phyloP scores from a whole-genome alignment of 192 early-diverging fungal species.

The Pilaira anomala region DNA sequence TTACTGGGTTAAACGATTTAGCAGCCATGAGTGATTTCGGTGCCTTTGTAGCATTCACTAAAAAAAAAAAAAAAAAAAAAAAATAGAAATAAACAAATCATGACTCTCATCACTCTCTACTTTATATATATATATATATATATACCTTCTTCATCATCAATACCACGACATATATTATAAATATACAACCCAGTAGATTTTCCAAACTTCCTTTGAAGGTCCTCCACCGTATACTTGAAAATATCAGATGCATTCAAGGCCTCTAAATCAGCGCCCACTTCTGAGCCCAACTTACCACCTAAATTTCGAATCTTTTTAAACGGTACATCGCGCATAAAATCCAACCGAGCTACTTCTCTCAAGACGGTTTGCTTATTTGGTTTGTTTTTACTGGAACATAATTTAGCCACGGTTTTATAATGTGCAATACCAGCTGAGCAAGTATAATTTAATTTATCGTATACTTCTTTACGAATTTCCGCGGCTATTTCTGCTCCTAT shows the following conservation, averaged over 20 bases:
- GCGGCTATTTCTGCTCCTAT: conserved; percentile 68
- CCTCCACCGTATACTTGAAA: conserved; percentile 44
- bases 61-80: not conserved
- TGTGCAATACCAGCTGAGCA: conserved; percentile 83
- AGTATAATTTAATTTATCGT: conserved; percentile 69
- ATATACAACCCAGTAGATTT: conserved; percentile 52
- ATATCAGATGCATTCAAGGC: conserved; percentile 57
- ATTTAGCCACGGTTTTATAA: conserved; percentile 83
- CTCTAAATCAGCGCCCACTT: conserved; percentile 61
- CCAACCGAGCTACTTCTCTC: conserved; percentile 46
- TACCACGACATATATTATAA: conserved; percentile 57
- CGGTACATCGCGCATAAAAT: conserved; percentile 64
- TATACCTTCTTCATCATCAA: conserved; percentile 51
- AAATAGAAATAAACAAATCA: no score
- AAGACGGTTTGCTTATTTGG: conserved; percentile 84
- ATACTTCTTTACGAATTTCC: conserved; percentile 62
- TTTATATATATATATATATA: not conserved
- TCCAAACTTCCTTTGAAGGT: conserved; percentile 53
- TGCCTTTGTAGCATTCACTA: conserved; percentile 32
- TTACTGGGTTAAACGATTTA: conserved; percentile 38
- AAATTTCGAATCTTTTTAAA: conserved; percentile 79
- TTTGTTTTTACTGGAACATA: conserved; percentile 82
- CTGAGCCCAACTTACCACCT: conserved; percentile 81
- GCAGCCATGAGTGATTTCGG: conserved; percentile 47
- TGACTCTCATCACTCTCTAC: not conserved